These are phyloP conservation scores for Nicotiana obtusifolia DNA, from an alignment of 257 asterid genomes.

Conservation along the genomic window DNA sequence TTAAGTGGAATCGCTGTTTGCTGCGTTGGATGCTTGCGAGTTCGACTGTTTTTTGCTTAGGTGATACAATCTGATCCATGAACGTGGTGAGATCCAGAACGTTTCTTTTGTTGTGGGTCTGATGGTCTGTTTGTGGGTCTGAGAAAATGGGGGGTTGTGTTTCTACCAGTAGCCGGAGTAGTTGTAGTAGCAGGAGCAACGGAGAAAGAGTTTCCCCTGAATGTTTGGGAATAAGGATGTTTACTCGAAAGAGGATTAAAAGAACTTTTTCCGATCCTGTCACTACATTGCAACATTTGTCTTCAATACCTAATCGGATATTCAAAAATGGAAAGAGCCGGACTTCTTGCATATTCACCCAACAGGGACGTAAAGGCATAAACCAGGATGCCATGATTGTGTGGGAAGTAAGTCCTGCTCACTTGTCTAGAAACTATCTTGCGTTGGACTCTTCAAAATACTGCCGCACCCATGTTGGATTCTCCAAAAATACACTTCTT, in stretches of 20 bases:
- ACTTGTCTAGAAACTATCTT: neutral
- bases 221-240: conserved; percentile 58
- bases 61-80: conserved; percentile 20
- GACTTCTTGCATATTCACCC: conserved; percentile 88
- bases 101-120: conserved; percentile 14
- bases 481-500: too few species aligned
- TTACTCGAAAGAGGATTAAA: conserved; percentile 55
- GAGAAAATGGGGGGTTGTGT: conserved; percentile 92
- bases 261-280: conserved; percentile 61
- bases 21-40: conserved; percentile 31
- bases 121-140: conserved; percentile 46
- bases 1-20: conserved; percentile 19
- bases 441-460: too few species aligned
- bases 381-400: conserved; percentile 99
- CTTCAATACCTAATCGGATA: conserved; percentile 73
- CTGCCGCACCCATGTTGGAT: too few species aligned
- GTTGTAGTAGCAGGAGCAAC: conserved; percentile 66
- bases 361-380: conserved; percentile 97
- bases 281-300: conserved; percentile 58
- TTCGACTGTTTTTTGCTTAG: conserved; percentile 22
- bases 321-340: conserved; percentile 70
- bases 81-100: conserved; percentile 21
- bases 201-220: conserved; percentile 64
- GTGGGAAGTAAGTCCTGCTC: conserved; percentile 72
- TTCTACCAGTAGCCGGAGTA: conserved; percentile 65